Evolutionary conservation across 2,329 filamentous ascomycete species (phyloP), one percentile per base, ranked within the genome.

Genomic region (Venturia effusa): DNA sequence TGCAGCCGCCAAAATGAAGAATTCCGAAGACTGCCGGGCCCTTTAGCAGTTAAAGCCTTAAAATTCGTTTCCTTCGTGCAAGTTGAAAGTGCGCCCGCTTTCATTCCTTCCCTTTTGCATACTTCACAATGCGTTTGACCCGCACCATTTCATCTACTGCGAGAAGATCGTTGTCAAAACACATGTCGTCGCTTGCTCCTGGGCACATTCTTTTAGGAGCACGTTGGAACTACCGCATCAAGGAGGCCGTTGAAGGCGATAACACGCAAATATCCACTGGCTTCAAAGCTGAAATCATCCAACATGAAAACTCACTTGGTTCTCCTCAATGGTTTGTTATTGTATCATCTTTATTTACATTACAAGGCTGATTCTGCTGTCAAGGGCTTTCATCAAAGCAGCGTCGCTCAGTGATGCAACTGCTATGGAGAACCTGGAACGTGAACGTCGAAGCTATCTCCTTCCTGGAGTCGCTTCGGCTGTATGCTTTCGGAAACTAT

Each of bases 121-220:
- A 32, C 41, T 61, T 22, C 60, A 61, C 60, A 48, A 61, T 61
- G 60, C 60, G 60, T 61, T 61, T 61, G 37, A 61, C 60, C 60
- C 60, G 60, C 60, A 61, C 60, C 60, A 61, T 61, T 61, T 48
- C 60, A 43, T 61, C 39, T 61, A 22, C 60, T 61, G 60, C 60
- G 43, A 61, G 59, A 32, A 61, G 48, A 27, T 24, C 60, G 10
- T 63, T 66, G 45, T 67, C 59, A 64, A 64, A 60, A 59, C 61
- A 64, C 55, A 67, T 68, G 63, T 68, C 67, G 62, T 68, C 64
- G 17, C 65, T 67, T 64, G 59, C 67, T 68, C 43, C 66, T 59
- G 61, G 61, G 43, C 64, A 63, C 63, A 61, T 68, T 62, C 45
- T 64, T 51, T 32, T 34, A 45, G 66, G 65, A 32, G 48, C 59